Evolutionary conservation across 2,329 filamentous ascomycete genomes (phyloP), one percentile per base, ranked within the genome.

Genomic region (Calonectria ilicicola): DNA sequence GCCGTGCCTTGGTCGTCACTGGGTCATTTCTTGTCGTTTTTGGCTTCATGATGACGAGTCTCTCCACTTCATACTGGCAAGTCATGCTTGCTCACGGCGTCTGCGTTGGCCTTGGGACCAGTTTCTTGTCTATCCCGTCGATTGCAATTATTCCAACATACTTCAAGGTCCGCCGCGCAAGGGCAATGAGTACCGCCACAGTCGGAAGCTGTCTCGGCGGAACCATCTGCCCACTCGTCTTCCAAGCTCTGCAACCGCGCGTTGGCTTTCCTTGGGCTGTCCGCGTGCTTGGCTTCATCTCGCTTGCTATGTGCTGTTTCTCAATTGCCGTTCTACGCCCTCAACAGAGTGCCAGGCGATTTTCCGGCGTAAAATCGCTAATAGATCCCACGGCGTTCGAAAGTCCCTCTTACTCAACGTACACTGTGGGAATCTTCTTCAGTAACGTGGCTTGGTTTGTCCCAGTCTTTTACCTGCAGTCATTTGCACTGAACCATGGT

Each of bases 41-140:
- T 44, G 86, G 86, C 62, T 78, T 86, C 73, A 85, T 89, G 78
- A 85, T 88, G 82, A 83, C 84, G 2, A 86, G 84, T n/a, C 79
- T 89, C 29, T 85, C 83, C 76, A 83, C 81, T 0, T 72, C 81
- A 23, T 89, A 87, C 78, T 89, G 84, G 77, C 87, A 86, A 27
- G 70, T 85, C 29, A 69, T 86, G 42, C 79, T 86, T 15, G 80
- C 83, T 1, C 84, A 86, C 74, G 84, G 82, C 7, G 64, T 86
- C n/a, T 84, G 83, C 74, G 73, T 84, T 23, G 84, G 84, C 46
- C 62, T 84, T 3, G 85, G 85, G 47, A 82, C 81, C 62, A 82
- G 83, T 23, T 79, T 82, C 23, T 70, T 79, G 21, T 85, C 83
- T 26, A 76, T 85, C 26, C 84, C 84, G 3, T 78, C 80, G 17